Evolutionary conservation across 495 filamentous ascomycete genomes (phyloP), one percentile per base, ranked within the genome.

Genomic region (Penicillium herquei): DNA sequence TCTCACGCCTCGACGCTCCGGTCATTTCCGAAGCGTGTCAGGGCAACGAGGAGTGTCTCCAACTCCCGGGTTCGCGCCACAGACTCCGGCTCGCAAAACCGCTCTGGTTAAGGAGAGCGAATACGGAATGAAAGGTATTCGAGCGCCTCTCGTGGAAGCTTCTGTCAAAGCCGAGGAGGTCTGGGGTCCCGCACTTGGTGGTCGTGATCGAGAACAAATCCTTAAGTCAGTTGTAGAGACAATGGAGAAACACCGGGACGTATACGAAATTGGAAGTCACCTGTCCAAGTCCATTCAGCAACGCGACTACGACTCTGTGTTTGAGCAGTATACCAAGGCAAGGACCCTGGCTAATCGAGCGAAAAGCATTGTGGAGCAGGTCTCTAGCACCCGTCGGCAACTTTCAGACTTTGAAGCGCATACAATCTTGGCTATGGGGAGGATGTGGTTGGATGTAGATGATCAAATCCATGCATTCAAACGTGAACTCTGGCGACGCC

Each of bases 371-470:
- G 78, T 81, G 57, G 74, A 79, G 65, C 65, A 81, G 67, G 69
- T 82, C 44, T 64, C 75, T 63, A 63, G 78, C 64, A 62, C 77
- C 43, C 67, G 58, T 34, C 66, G 66, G 39, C 69, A 78, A 47
- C 73, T 89, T 17, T 78, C 79, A 12, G 93, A 98, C 63, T 75
- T 81, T 32, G 85, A 98, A 63, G 81, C 89, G 14, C 87, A 95
- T 65, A 86, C 89, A 42, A 87, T 98, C 56, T 73, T 98, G 37
- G 80, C 96, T 14, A 92, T 91, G 32, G 92, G 89, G 6, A 85
- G 91, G n/a, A 93, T 98, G 86, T 96, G 91, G 92, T 80, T 85
- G 58, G 91, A 96, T 70, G 89, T 97, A 3, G 86, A 91, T 37
- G 80, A 87, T 41, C 91, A 93, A 54, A 86, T 96, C 26, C 84